Evolutionary conservation across 2,329 filamentous ascomycete species (phyloP).

Genomic region (Dichotomopilus funicola): DNA sequence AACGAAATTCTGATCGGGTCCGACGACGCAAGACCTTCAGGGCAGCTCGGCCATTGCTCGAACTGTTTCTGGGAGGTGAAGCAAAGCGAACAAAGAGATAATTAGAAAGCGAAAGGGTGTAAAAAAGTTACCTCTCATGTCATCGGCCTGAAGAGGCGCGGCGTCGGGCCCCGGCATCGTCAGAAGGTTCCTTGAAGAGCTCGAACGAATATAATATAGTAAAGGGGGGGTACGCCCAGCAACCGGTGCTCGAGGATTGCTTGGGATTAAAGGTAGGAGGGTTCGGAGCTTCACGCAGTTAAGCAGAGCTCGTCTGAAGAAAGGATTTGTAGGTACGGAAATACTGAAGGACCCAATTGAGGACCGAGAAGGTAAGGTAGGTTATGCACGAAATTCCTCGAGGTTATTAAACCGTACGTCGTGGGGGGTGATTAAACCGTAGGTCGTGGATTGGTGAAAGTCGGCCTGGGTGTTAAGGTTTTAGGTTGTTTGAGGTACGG

Average conservation of each 20-base stretch:
- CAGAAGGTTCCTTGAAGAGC: constrained; percentile 2
- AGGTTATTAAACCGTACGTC: too few relatives aligned
- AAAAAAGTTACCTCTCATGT: constrained; percentile 32
- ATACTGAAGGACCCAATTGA: too few relatives aligned
- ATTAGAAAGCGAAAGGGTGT: not conserved
- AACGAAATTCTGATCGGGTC: not conserved
- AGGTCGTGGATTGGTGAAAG: too few relatives aligned
- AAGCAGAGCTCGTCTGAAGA: not conserved
- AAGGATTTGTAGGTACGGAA: not conserved
- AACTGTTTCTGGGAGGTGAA: not conserved
- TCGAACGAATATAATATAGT: not conserved
- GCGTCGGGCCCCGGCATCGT: constrained; percentile 39
- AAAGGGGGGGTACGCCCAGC: not conserved
- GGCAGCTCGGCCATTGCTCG: not conserved
- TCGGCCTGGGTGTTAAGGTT: too few relatives aligned
- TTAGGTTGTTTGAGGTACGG: too few relatives aligned
- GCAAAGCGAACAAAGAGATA: not conserved
- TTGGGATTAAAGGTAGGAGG: not conserved
- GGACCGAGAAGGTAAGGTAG: too few relatives aligned
- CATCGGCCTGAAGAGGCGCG: constrained; percentile 39
- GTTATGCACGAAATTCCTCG: too few relatives aligned
- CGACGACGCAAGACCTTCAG: not conserved
- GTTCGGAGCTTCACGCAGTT: not conserved
- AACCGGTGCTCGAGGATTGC: not conserved
- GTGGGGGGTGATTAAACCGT: too few relatives aligned